phyloP scores from a whole-genome alignment of 441 rosid genomes.

The Macaranga tanarius region DNA sequence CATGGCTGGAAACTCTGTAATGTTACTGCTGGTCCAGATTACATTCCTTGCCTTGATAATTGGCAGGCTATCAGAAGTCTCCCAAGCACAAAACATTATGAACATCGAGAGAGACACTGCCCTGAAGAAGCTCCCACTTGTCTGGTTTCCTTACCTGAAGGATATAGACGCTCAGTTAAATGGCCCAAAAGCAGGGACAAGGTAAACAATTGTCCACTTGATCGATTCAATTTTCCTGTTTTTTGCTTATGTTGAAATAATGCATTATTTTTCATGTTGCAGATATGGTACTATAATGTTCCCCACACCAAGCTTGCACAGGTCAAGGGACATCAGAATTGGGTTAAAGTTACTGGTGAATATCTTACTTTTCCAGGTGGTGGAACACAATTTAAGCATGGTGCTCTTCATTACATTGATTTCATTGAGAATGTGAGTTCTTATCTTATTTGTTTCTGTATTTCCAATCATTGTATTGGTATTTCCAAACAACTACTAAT shows the following conservation, averaged over 20 bases:
- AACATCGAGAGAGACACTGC: slow-evolving; percentile 97
- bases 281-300: slow-evolving; percentile 93
- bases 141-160: slow-evolving; percentile 79
- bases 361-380: slow-evolving; percentile 97
- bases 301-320: slow-evolving; percentile 89
- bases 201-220: slow-evolving; percentile 33
- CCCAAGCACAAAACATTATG: slow-evolving; percentile 74
- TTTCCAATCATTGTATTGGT: background rate
- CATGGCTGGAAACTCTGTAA: slow-evolving; percentile 81
- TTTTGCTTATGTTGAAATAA: slow-evolving; percentile 34
- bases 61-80: slow-evolving; percentile 68
- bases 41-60: slow-evolving; percentile 93
- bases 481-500: background rate
- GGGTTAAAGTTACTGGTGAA: slow-evolving; percentile 91
- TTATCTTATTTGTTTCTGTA: background rate
- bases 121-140: slow-evolving; percentile 84
- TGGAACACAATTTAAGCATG: slow-evolving; percentile 95
- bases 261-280: slow-evolving; percentile 40
- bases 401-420: slow-evolving; percentile 94
- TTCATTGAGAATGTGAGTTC: slow-evolving; percentile 62
- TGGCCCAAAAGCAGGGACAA: slow-evolving; percentile 97
- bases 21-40: slow-evolving; percentile 85
- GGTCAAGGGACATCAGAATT: slow-evolving; percentile 91
- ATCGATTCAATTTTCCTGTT: slow-evolving; percentile 8
- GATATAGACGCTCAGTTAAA: slow-evolving; percentile 69